Evolutionary conservation across 768 basidiomycete genomes (phyloP).

Genomic region (Chiua virens): DNA sequence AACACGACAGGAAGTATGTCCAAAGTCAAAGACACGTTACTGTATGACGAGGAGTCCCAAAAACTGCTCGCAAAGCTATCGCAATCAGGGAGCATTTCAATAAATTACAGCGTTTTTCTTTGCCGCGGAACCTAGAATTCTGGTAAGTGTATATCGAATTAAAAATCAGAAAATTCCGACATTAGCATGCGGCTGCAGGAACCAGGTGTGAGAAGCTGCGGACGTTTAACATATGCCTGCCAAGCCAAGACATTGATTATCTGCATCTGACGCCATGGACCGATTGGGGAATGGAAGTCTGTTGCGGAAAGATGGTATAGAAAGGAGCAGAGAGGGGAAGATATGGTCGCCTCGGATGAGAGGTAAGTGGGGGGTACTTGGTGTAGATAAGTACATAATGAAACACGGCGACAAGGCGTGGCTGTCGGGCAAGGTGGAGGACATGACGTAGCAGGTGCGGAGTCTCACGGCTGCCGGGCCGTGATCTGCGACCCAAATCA

Average conservation of each 20-base stretch:
- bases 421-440: constrained; percentile 10
- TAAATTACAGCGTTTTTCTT: too few relatives aligned
- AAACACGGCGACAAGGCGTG: constrained; percentile 15
- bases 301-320: neutral
- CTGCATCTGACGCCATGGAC: constrained; percentile 1
- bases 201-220: constrained; percentile 3
- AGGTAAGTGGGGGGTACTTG: neutral
- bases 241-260: neutral
- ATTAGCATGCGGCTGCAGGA: neutral
- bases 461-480: constrained; percentile 3
- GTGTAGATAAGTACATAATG: constrained; percentile 9
- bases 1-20: too few relatives aligned
- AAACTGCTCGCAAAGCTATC: too few relatives aligned
- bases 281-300: constrained; percentile 1
- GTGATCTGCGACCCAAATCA: constrained; percentile 26
- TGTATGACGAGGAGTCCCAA: neutral
- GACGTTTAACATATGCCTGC: neutral
- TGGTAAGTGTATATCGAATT: too few relatives aligned
- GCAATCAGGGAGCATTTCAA: too few relatives aligned
- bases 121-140: too few relatives aligned
- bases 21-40: constrained; percentile 10
- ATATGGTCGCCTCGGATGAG: constrained; percentile 1
- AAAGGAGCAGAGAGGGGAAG: neutral
- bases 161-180: too few relatives aligned
- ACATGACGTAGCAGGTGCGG: constrained; percentile 15